Evolutionary conservation across 768 basidiomycete species (phyloP).

Genomic region (Jaapia argillacea): DNA sequence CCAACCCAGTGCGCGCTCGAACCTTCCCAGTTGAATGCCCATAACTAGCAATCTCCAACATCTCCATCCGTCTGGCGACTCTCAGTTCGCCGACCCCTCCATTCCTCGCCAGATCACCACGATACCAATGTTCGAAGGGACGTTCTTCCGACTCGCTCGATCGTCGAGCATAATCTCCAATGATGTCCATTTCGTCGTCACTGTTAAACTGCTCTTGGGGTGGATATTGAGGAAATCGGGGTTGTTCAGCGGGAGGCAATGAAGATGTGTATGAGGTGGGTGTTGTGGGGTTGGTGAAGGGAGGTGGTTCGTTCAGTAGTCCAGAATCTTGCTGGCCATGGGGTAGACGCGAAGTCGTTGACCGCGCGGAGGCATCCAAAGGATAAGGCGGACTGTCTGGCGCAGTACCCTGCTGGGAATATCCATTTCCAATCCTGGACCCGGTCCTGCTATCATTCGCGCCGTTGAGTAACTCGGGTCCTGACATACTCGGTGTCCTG

Average conservation of each 20-base stretch:
- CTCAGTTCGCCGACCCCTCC: conserved; percentile 83
- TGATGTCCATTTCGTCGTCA: conserved; percentile 24
- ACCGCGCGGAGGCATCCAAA: too few species aligned
- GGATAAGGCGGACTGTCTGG: too few species aligned
- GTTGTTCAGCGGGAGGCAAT: conserved; percentile 9
- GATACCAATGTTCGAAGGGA: conserved; percentile 86
- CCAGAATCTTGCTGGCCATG: conserved; percentile 31
- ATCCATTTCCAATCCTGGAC: neutral
- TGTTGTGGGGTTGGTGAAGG: conserved; percentile 38
- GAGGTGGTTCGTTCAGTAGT: conserved; percentile 55
- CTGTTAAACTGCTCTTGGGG: too few species aligned
- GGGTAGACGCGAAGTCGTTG: too few species aligned
- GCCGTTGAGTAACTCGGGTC: conserved; percentile 21
- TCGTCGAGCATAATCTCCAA: conserved; percentile 29
- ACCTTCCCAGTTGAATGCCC: conserved; percentile 44
- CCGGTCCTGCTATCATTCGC: conserved; percentile 14
- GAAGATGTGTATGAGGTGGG: conserved; percentile 32
- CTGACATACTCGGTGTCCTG: conserved; percentile 31
- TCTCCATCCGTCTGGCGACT: conserved; percentile 66
- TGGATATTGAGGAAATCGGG: too few species aligned
- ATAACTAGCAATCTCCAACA: conserved; percentile 83
- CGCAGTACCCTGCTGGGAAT: too few species aligned
- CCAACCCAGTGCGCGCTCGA: neutral
- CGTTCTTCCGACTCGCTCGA: conserved; percentile 74
- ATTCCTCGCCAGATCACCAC: conserved; percentile 77